Conservation (phyloP, 163 green algal genomes). For the Chlorella variabilis region DNA sequence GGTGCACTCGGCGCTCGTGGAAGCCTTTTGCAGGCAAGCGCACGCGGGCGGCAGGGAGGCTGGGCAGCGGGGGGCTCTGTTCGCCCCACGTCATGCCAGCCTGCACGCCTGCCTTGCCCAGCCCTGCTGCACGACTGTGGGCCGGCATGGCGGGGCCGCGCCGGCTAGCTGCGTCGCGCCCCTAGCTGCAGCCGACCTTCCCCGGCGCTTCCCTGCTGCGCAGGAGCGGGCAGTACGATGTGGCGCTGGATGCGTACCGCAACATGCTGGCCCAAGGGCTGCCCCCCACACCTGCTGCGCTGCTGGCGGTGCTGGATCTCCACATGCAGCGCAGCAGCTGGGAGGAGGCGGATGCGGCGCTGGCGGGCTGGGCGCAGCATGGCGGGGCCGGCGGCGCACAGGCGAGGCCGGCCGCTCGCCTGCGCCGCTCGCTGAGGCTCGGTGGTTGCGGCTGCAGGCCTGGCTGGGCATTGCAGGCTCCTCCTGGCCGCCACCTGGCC, state of each 20-base stretch:
- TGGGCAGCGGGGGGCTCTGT: neutral
- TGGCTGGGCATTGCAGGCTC: too few species aligned
- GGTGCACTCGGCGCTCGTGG: constrained; percentile 39
- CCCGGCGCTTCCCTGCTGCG: neutral
- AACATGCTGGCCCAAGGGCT: constrained; percentile 15
- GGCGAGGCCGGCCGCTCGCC: neutral
- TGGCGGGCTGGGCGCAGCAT: neutral
- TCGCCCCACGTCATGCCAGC: too few species aligned
- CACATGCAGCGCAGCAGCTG: constrained; percentile 16
- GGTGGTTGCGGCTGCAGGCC: neutral
- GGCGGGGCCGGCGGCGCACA: neutral
- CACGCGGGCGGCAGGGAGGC: neutral
- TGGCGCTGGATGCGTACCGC: constrained; percentile 14
- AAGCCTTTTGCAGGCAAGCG: constrained; percentile 33
- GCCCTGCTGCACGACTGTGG: neutral
- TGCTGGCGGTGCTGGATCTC: neutral
- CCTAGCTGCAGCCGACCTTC: too few species aligned
- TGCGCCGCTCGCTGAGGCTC: neutral
- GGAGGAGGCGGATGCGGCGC: constrained; percentile 12
- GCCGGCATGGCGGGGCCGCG: too few species aligned
- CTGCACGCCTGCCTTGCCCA: too few species aligned
- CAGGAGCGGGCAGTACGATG: constrained; percentile 22
- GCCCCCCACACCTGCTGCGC: neutral
- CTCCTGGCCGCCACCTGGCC: too few species aligned
- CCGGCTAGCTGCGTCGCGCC: too few species aligned